phyloP scores from a whole-genome alignment of 352 stramenopile species.

The Peronospora farinosa region DNA sequence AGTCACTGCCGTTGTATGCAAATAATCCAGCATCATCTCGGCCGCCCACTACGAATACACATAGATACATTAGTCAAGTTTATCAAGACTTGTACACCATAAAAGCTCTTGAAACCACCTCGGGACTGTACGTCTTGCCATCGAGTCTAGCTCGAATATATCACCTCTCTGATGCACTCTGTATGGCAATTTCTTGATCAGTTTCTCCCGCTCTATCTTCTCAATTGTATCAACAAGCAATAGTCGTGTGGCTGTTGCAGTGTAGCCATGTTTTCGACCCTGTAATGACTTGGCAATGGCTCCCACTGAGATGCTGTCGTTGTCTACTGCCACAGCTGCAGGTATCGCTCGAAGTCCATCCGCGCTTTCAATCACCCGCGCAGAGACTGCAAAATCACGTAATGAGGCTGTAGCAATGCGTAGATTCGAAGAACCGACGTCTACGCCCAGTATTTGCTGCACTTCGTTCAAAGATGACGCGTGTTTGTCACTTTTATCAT shows the following conservation, averaged over 20 bases:
- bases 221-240: constrained; percentile 30
- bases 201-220: constrained; percentile 20
- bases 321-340: constrained; percentile 55
- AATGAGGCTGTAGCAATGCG: constrained; percentile 40
- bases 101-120: constrained; percentile 24
- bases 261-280: constrained; percentile 52
- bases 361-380: constrained; percentile 50
- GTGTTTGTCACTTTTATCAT: constrained; percentile 14
- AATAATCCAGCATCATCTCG: constrained; percentile 54
- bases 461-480: constrained; percentile 17
- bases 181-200: constrained; percentile 43
- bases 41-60: constrained; percentile 36
- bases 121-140: constrained; percentile 48
- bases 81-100: too few species aligned
- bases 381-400: constrained; percentile 8
- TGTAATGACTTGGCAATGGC: constrained; percentile 42
- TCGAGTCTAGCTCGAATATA: constrained; percentile 38
- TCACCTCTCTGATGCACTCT: constrained; percentile 22
- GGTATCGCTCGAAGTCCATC: constrained; percentile 49
- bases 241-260: constrained; percentile 44
- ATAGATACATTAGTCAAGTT: neutral
- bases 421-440: constrained; percentile 48
- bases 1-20: constrained; percentile 37
- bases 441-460: constrained; percentile 47
- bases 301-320: constrained; percentile 46